These are phyloP conservation scores for Neostapfia colusana DNA, from an alignment of 176 grass and related monocot genomes.

Conservation along the genomic window DNA sequence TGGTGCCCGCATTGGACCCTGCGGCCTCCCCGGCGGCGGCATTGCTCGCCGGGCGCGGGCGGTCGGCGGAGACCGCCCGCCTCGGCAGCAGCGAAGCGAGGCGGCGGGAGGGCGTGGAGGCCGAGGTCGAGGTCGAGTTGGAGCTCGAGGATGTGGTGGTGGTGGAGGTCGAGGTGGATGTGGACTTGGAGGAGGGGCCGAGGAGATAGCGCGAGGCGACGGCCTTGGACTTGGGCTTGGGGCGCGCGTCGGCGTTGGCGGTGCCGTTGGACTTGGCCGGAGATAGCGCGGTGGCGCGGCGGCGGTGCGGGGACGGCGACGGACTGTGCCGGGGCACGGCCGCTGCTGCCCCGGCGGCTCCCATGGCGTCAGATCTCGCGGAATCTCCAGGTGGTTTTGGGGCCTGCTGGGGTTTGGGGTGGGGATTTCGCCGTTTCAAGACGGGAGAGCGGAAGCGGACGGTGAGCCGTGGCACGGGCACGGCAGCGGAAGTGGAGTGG, in stretches of 20 bases:
- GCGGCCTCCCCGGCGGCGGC: constrained; percentile 18
- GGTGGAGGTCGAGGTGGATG: constrained; percentile 51
- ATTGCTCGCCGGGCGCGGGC: constrained; percentile 41
- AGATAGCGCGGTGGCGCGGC: constrained; percentile 55
- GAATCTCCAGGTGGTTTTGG: constrained; percentile 31
- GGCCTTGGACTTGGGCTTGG: constrained; percentile 44
- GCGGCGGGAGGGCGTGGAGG: constrained; percentile 57
- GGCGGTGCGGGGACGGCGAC: constrained; percentile 57
- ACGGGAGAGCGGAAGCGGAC: background rate
- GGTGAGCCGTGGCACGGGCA: background rate
- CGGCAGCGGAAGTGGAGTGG: constrained; percentile 28
- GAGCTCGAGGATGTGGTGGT: constrained; percentile 51
- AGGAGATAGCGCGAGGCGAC: constrained; percentile 59
- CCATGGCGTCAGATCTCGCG: constrained; percentile 66
- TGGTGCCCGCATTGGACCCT: constrained; percentile 34
- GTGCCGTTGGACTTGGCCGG: constrained; percentile 47
- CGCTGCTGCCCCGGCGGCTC: constrained; percentile 57
- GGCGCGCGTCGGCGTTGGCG: constrained; percentile 26
- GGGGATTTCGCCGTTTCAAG: constrained; percentile 35
- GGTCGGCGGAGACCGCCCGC: constrained; percentile 70
- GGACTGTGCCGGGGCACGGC: constrained; percentile 44
- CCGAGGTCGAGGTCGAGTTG: constrained; percentile 59
- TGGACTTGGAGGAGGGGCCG: constrained; percentile 49
- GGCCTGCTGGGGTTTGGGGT: constrained; percentile 15
- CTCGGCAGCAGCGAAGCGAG: constrained; percentile 59